A percentile compares a stretch with the other conserved stretches of the same genome.
Evolutionary conservation across 768 basidiomycete genomes (phyloP).

Genomic region (Phlegmacium glaucopus): DNA sequence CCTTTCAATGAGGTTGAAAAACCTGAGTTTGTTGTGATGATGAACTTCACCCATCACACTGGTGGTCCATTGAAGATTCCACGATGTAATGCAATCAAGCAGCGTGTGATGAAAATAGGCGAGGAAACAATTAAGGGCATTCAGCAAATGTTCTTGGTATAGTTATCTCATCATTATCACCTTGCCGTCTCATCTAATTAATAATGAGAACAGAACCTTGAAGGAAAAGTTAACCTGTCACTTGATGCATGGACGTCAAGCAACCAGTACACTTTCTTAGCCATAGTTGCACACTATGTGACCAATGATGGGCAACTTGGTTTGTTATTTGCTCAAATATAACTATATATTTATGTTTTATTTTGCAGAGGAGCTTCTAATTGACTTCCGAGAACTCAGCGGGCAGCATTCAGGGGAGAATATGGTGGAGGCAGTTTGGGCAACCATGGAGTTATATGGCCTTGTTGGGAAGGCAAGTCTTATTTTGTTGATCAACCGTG

Average conservation of each 20-base stretch:
- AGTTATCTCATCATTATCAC: too few relatives aligned
- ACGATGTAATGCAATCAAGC: too few relatives aligned
- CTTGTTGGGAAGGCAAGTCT: slow-evolving; percentile 8
- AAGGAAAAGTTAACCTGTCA: slow-evolving; percentile 16
- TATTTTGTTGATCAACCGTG: neutral
- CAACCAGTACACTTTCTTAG: slow-evolving; percentile 26
- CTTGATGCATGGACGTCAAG: slow-evolving; percentile 30
- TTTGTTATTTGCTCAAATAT: slow-evolving; percentile 4
- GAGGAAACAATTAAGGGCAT: too few relatives aligned
- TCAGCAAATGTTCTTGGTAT: too few relatives aligned
- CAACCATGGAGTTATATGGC: slow-evolving; percentile 22
- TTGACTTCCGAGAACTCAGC: slow-evolving; percentile 33
- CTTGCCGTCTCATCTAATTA: too few relatives aligned
- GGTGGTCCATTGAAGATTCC: too few relatives aligned
- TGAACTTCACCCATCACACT: too few relatives aligned
- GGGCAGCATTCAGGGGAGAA: slow-evolving; percentile 33
- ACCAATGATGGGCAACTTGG: slow-evolving; percentile 22
- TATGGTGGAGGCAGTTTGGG: slow-evolving; percentile 32
- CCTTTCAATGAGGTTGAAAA: slow-evolving; percentile 19
- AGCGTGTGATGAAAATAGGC: too few relatives aligned
- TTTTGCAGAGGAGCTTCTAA: slow-evolving; percentile 28
- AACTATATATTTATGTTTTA: neutral
- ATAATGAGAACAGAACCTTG: slow-evolving; percentile 11
- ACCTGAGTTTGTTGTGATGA: slow-evolving; percentile 12
- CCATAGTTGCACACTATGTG: slow-evolving; percentile 26